Evolutionary conservation across 768 basidiomycete genomes (phyloP).

Genomic region (Boletus bicolor): DNA sequence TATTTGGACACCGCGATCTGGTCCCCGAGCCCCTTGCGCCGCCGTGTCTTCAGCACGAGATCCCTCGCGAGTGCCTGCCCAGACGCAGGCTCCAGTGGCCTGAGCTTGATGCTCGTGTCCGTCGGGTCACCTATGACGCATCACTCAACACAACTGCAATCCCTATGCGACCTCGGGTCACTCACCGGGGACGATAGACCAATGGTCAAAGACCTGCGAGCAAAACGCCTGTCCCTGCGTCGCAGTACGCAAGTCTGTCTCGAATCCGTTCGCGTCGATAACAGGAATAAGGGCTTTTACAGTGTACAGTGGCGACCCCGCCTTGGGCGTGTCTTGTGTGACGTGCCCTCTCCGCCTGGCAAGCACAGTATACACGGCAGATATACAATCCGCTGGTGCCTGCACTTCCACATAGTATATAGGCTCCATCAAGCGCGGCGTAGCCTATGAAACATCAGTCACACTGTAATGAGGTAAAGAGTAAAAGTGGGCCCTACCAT

Average conservation of each 20-base stretch:
- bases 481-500: constrained; percentile 61
- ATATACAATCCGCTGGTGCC: constrained; percentile 97
- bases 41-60: constrained; percentile 91
- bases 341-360: constrained; percentile 99
- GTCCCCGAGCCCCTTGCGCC: constrained; percentile 95
- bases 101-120: constrained; percentile 93
- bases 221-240: constrained; percentile 99
- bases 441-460: constrained; percentile 55
- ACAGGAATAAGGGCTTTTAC: constrained; percentile 98
- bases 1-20: constrained; percentile 98
- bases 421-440: constrained; percentile 94
- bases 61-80: constrained; percentile 94
- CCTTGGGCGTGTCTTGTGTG: constrained; percentile 96
- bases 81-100: constrained; percentile 95
- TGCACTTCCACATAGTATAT: constrained; percentile 99
- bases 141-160: not conserved
- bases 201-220: constrained; percentile 95
- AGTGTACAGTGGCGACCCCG: constrained; percentile 95
- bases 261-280: constrained; percentile 98
- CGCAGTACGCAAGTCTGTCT: constrained; percentile 95
- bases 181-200: constrained; percentile 96
- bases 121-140: constrained; percentile 80
- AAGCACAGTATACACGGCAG: constrained; percentile 96
- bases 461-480: constrained; percentile 7
- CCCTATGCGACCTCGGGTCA: constrained; percentile 7